phyloP scores from a whole-genome alignment of 305 asterid species.

The Plantago coronopus region DNA sequence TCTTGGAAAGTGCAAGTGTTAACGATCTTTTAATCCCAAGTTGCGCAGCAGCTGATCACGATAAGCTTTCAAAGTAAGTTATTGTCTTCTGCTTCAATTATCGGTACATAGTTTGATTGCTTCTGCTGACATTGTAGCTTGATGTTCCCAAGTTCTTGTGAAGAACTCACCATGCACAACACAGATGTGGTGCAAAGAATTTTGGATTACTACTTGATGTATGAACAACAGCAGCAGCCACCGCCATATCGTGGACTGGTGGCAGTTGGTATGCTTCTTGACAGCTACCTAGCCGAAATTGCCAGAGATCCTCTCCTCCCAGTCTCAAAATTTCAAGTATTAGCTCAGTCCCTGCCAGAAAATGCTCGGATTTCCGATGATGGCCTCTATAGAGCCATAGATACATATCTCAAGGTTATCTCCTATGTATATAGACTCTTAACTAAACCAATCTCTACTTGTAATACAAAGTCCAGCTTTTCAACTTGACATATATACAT shows the following conservation, averaged over 20 bases:
- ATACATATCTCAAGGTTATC: slow-evolving; percentile 77
- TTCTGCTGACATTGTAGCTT: slow-evolving; percentile 15
- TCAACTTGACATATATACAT: too few species aligned
- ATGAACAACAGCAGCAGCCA: slow-evolving; percentile 46
- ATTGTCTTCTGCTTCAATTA: slow-evolving; percentile 1
- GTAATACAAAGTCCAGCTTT: too few species aligned
- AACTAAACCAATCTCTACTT: too few species aligned
- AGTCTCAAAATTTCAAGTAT: slow-evolving; percentile 48
- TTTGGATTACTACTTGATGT: slow-evolving; percentile 65
- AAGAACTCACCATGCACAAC: slow-evolving; percentile 54
- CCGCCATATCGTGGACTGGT: slow-evolving; percentile 29
- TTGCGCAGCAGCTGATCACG: slow-evolving; percentile 45
- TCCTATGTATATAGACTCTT: not conserved
- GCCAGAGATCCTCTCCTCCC: slow-evolving; percentile 71
- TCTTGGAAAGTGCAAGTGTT: slow-evolving; percentile 58
- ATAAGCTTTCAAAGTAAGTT: slow-evolving; percentile 47
- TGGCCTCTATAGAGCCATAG: slow-evolving; percentile 84
- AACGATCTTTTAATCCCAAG: slow-evolving; percentile 66
- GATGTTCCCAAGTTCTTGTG: slow-evolving; percentile 38
- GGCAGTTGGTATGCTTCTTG: slow-evolving; percentile 67
- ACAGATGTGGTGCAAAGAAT: slow-evolving; percentile 66
- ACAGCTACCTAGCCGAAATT: slow-evolving; percentile 70
- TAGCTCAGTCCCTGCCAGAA: slow-evolving; percentile 77
- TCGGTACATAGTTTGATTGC: not conserved
- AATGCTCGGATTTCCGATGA: slow-evolving; percentile 64